These are phyloP conservation scores for Candida argentea DNA, from an alignment of 805 yeast genomes.

Conservation along the genomic window DNA sequence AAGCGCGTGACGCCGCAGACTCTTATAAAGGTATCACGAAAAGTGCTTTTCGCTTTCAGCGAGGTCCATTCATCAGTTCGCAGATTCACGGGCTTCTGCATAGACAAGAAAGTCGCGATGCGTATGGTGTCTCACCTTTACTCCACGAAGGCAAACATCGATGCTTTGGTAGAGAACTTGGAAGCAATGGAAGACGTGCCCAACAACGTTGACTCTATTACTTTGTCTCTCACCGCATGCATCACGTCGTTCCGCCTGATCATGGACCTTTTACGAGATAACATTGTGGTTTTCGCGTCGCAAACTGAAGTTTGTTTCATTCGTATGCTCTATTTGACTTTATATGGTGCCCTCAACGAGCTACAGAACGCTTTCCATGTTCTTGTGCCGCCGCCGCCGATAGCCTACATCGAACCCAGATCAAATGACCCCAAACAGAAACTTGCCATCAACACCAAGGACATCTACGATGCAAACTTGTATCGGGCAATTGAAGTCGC, in stretches of 20 bases:
- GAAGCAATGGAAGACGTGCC: slow-evolving; percentile 39
- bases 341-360: slow-evolving; percentile 57
- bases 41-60: slow-evolving; percentile 50
- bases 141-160: slow-evolving; percentile 44
- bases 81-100: slow-evolving; percentile 47
- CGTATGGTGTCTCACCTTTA: slow-evolving; percentile 43
- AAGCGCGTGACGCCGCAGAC: slow-evolving; percentile 7
- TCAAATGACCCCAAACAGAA: slow-evolving; percentile 6
- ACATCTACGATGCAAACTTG: slow-evolving; percentile 27
- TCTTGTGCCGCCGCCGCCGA: slow-evolving; percentile 11
- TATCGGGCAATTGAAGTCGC: slow-evolving; percentile 57
- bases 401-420: background rate
- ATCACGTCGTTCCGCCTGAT: slow-evolving; percentile 42
- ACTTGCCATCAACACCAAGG: slow-evolving; percentile 13
- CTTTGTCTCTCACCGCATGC: slow-evolving; percentile 21
- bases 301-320: slow-evolving; percentile 56
- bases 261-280: slow-evolving; percentile 36
- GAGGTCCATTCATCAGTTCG: slow-evolving; percentile 54
- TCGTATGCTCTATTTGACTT: slow-evolving; percentile 50
- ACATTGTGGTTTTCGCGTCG: slow-evolving; percentile 38
- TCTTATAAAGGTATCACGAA: slow-evolving; percentile 42
- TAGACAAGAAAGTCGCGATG: slow-evolving; percentile 43
- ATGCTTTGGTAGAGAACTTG: slow-evolving; percentile 45
- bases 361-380: slow-evolving; percentile 54
- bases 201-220: slow-evolving; percentile 19